Evolutionary conservation across 768 basidiomycete species (phyloP).

Genomic region (Psilocybe cubensis): DNA sequence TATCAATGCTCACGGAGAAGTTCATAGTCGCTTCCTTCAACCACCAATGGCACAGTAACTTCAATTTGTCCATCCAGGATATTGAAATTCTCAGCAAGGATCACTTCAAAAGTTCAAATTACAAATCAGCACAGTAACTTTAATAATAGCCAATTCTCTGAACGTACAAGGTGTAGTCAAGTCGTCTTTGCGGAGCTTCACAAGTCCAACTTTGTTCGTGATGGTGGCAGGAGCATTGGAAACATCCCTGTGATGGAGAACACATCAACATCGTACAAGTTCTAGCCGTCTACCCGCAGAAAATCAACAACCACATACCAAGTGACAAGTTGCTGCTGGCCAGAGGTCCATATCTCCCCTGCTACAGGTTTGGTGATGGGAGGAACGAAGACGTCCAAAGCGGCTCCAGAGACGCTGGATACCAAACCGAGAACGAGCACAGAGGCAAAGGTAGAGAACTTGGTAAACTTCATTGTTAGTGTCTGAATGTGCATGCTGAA

Average conservation of each 20-base stretch:
- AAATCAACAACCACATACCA: slow-evolving; percentile 43
- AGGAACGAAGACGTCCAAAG: slow-evolving; percentile 50
- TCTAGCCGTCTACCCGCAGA: too few relatives aligned
- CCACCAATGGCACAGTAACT: slow-evolving; percentile 38
- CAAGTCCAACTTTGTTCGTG: slow-evolving; percentile 47
- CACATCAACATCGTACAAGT: too few relatives aligned
- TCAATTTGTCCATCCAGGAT: slow-evolving; percentile 37
- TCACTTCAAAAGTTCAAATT: not conserved
- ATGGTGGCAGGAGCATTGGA: slow-evolving; percentile 45
- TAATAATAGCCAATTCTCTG: not conserved
- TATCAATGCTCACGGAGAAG: slow-evolving; percentile 41
- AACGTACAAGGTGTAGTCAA: slow-evolving; percentile 31
- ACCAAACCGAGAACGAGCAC: slow-evolving; percentile 8
- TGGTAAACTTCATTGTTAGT: slow-evolving; percentile 14
- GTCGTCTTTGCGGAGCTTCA: slow-evolving; percentile 42
- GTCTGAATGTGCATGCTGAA: not conserved
- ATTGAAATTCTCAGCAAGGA: slow-evolving; percentile 30
- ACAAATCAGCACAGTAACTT: not conserved
- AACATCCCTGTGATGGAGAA: slow-evolving; percentile 34
- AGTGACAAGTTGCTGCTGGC: slow-evolving; percentile 39
- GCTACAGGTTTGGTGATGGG: slow-evolving; percentile 38
- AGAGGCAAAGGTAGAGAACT: slow-evolving; percentile 4
- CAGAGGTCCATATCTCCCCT: slow-evolving; percentile 41
- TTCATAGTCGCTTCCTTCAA: slow-evolving; percentile 34
- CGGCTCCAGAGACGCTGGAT: slow-evolving; percentile 6